These are phyloP conservation scores for Platanthera zijinensis DNA, from an alignment of 106 monocot genomes.

Conservation along the genomic window DNA sequence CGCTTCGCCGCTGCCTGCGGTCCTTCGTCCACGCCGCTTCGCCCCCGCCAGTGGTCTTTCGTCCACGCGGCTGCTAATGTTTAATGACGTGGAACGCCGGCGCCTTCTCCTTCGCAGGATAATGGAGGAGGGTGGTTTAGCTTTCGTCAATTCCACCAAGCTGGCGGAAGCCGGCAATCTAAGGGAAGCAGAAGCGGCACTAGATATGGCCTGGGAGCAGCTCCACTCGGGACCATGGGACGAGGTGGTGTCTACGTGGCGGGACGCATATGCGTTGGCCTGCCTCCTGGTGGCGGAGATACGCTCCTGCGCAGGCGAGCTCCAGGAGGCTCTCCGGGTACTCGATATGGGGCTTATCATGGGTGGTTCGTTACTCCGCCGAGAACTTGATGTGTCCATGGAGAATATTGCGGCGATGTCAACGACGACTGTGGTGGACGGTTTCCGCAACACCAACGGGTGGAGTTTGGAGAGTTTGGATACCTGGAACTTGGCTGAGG, in stretches of 20 bases:
- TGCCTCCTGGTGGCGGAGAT: conserved; percentile 16
- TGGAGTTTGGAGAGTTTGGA: background rate
- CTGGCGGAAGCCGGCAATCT: conserved; percentile 9
- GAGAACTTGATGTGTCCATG: conserved; percentile 10
- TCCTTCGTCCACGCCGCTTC: background rate
- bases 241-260: conserved; percentile 22
- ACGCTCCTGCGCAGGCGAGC: conserved; percentile 6
- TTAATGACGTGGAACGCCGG: conserved; percentile 5
- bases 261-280: conserved; percentile 24
- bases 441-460: background rate
- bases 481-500: conserved; percentile 1
- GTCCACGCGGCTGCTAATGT: background rate
- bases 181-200: conserved; percentile 21
- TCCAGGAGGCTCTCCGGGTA: conserved; percentile 16
- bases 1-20: no score
- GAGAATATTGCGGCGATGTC: background rate
- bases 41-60: no score
- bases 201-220: conserved; percentile 33
- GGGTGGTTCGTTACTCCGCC: conserved; percentile 16
- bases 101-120: conserved; percentile 14
- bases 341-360: conserved; percentile 28
- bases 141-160: conserved; percentile 16
- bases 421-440: background rate
- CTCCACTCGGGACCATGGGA: conserved; percentile 25
- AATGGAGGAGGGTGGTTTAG: conserved; percentile 18